Evolutionary conservation across 768 basidiomycete species (phyloP), one percentile per base, ranked within the genome.

Genomic region (Fistulinella prunicolor): DNA sequence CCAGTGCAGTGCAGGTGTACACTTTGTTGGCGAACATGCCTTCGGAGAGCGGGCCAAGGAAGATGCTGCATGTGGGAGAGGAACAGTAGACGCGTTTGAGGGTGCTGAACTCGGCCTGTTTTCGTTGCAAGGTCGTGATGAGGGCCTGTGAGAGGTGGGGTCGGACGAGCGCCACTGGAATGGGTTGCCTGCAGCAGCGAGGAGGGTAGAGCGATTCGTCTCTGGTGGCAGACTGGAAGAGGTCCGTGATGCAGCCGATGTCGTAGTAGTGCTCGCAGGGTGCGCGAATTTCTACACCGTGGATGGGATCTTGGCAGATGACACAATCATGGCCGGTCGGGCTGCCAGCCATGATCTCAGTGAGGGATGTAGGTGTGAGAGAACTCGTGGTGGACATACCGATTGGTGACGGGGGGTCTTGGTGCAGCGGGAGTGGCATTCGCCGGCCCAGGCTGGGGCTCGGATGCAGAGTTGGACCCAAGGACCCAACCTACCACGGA

Each of bases 151-250:
- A 21, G 23, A 73, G 50, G 44, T 70, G 61, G 3, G 38, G 35
- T 24, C 39, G 51, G 21, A 71, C 65, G 2, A 50, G 51, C 12
- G 28, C 10, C 28, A 66, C 37, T 24, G 68, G 53, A 19, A 75
- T 69, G 8, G 50, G 49, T 24, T 56, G 56, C 26, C 62, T 52
- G 50, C 73, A 74, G 51, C 73, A 74, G 21, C 66, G 65, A 24
- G 73, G 73, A 4, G 73, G 73, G 52, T 63, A 73, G 23, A 75
- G 64, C 1, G 65, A 57, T 48, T 74, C 74, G 53, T 75, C 74
- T 17, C 47, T 53, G 5, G 59, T 64, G 1, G 72, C 61, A 13
- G 61, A 49, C 43, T 65, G 49, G 60, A 73, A 70, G 39, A 75
- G 63, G 29, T 64, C 54, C 3, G 60, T 58, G 23, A 66, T 9